Evolutionary conservation across 306 rosid species (phyloP).

Genomic region (Lotus japonicus): DNA sequence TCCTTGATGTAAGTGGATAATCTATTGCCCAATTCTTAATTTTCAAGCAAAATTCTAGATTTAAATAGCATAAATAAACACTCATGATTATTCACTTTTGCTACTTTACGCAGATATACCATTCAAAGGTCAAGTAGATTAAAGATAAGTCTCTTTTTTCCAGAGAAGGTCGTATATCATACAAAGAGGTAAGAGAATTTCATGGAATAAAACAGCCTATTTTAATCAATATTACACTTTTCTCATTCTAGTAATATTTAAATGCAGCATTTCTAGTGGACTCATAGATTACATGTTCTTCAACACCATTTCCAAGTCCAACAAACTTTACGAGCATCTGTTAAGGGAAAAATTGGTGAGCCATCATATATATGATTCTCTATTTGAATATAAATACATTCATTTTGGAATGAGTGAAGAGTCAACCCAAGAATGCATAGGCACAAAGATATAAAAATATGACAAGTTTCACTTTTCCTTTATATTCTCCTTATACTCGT

Average conservation of each 20-base stretch:
- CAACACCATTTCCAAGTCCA: not conserved
- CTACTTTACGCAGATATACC: constrained; percentile 26
- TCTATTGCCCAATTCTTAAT: not conserved
- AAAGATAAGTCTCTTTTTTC: not conserved
- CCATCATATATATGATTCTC: not conserved
- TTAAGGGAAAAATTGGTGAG: too few species aligned
- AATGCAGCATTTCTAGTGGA: not conserved
- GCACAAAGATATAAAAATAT: too few species aligned
- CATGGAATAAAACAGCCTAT: not conserved
- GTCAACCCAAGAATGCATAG: too few species aligned
- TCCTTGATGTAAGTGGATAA: not conserved
- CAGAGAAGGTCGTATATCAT: not conserved
- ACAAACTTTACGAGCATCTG: not conserved
- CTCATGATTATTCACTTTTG: not conserved
- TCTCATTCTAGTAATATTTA: not conserved
- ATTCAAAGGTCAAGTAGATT: not conserved
- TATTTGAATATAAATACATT: not conserved
- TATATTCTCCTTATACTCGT: not conserved
- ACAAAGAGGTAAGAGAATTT: not conserved
- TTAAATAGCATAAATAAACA: not conserved
- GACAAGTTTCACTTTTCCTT: not conserved
- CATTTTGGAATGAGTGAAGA: too few species aligned
- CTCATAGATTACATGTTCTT: constrained; percentile 1
- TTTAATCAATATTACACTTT: not conserved
- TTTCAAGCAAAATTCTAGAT: not conserved